Base-by-base conservation (phyloP, 2,329 filamentous ascomycete species). In the Claviceps quebecensis region DNA sequence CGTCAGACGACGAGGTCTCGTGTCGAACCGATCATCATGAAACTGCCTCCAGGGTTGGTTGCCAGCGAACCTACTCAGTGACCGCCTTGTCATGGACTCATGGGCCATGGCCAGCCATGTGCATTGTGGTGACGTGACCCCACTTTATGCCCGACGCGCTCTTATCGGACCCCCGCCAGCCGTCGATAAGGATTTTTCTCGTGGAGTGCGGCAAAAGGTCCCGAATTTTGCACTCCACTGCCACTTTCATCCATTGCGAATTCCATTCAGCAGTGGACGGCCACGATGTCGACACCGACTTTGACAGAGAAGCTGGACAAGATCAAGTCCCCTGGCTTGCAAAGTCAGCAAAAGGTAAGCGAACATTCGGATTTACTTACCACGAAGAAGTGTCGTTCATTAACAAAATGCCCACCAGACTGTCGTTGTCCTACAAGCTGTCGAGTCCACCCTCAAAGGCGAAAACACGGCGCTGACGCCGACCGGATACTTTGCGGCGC, bases 401-500 rank as follows among this genome's bases (percentile, higher is more conserved):
- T 48, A 19, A 47, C 52, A 43, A 45, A 37, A 46, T 41, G 44
- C 36, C 39, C 41, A 38, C 22, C 52, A 93, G 86, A 91, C 86
- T 56, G 85, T 83, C 55, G 82, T 95, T 60, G 84, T 98, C 55
- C 81, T 98, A 57, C 82, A 84, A 58, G 90, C 91, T 56, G 86
- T 98, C 61, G 93, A 98, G 68, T 86, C 94, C 60, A 96, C 89
- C 43, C 80, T 98, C 53, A 83, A 85, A 65, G 86, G 91, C 61
- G 88, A 96, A 67, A 86, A 91, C 62, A 83, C 86, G 52, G 81
- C 87, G 52, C 77, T 84, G 54, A 90, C 87, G 1, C 79, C 93
- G 23, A 96, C 93, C 16, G 88, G 86, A 55, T 98, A 97, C 70
- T 96, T 97, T 64, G 90, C 90, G 16, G 90, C 93, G n/a, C 80